Evolutionary conservation across 2,329 filamentous ascomycete genomes (phyloP), one percentile per base, ranked within the genome.

Genomic region (Colletotrichum musicola): DNA sequence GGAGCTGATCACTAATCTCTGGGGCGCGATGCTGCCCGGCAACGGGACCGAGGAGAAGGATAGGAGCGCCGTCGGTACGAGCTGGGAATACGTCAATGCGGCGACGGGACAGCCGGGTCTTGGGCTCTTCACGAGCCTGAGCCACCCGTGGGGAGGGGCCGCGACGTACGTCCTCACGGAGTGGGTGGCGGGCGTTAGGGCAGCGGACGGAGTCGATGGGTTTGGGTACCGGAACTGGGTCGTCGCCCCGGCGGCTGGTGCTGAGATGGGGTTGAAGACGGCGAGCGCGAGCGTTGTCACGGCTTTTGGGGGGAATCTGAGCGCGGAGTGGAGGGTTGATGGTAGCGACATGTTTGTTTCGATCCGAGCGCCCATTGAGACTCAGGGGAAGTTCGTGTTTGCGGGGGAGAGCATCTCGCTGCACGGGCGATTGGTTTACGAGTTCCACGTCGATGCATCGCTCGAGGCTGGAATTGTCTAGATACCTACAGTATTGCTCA

Each of bases 71-170:
- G 80, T 78, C 2, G 82, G 82, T 6, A 76, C 81, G 6, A 78
- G 76, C 18, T 85, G 83, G 82, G 82, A 85, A 68, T 84, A 85
- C 51, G 74, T 83, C 1, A 75, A 77, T 46, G 75, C 78, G 0
- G 74, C 80, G 27, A 66, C 64, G 40, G 77, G 78, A 1, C 73
- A 74, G 0, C 82, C 83, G 0, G 82, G 81, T 0, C 74, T 85
- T 1, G 76, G 76, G 12, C 68, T 81, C 0, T 85, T 78, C 71
- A 85, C 83, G 1, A 81, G 78, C 49, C 72, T 83, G 1, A 74
- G 76, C 1, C 82, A 84, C 67, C 81, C 82, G 0, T 85, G 82
- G 83, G 79, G 81, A 38, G 81, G 78, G 0, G 82, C 81, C 6
- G 79, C 82, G 2, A 84, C 82, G 7, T 85, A 84, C 53, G 71